Evolutionary conservation across 345 rosid genomes (phyloP), one percentile per base, ranked within the genome.

Genomic region (Theobroma cacao): DNA sequence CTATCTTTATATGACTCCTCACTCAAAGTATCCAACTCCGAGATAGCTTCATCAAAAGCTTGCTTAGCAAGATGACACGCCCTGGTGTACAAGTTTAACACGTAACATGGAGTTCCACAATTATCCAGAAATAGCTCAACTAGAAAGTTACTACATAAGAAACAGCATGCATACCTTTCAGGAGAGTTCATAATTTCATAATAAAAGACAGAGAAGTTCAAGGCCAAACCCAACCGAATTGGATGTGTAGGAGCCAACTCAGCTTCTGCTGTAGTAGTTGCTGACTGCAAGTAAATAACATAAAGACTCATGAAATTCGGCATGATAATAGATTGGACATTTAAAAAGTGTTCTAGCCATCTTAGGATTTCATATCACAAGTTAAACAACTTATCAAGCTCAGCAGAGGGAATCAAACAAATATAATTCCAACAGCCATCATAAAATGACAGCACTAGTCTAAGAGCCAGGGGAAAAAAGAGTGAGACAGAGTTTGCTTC

Each of bases 1-100:
- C 93, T 91, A 65, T 91, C 95, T 67, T 91, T 91, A 84, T 89
- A 91, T 41, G 95, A 91, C 72, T 89, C 93, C 84, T 91, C 95
- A 36, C 85, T 86, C 22, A 89, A 77, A n/a, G 85, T 78, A 82
- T 91, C 95, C 86, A 91, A 81, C 77, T 91, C 93, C 2, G 93
- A 80, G 77, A 91, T 91, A 67, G 93, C 95, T 56, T 88, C 95
- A 80, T 91, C 95, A 38, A 91, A 91, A 24, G 92, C 91, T 80
- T 86, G 89, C 80, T 88, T 89, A 50, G 93, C 95, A 73, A 91
- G 92, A 76, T 86, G 92, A 72, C 95, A 91, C 26, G 95, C 95
- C 87, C 95, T 91, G 80, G 0, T 20, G 58, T 36, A 47, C 65
- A 60, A 77, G 50, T 38, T 56, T 58, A 77, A 41, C 48, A 61